These are phyloP conservation scores for Linum usitatissimum DNA, from an alignment of 345 rosid species.

Conservation along the genomic window DNA sequence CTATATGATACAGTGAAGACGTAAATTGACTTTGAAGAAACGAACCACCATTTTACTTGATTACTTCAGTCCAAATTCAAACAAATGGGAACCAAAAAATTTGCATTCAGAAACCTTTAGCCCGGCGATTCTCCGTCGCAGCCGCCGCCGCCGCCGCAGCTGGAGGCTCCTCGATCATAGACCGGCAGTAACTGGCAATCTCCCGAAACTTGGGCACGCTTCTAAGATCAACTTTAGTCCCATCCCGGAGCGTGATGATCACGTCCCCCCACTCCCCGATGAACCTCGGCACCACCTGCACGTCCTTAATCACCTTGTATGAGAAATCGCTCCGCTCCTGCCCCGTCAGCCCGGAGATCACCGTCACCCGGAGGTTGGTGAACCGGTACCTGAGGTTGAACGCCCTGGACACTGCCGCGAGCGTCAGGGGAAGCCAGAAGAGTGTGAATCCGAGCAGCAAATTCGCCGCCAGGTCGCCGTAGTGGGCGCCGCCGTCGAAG, in stretches of 20 bases:
- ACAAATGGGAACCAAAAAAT: too few relatives aligned
- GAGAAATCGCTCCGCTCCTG: conserved; percentile 86
- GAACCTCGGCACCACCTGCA: conserved; percentile 84
- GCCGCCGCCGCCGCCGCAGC: conserved; percentile 39
- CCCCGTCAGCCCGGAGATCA: conserved; percentile 75
- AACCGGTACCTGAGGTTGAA: conserved; percentile 79
- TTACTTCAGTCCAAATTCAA: too few relatives aligned
- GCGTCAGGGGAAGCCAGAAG: conserved; percentile 83
- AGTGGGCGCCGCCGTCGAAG: conserved; percentile 90
- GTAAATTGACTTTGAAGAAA: too few relatives aligned
- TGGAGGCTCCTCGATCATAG: conserved; percentile 48
- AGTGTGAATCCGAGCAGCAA: conserved; percentile 74
- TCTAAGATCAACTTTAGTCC: conserved; percentile 72
- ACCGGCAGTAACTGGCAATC: conserved; percentile 64
- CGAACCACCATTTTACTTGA: too few relatives aligned
- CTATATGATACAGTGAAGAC: too few relatives aligned
- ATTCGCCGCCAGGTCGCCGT: conserved; percentile 80
- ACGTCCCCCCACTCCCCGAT: conserved; percentile 95
- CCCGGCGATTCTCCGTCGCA: conserved; percentile 32
- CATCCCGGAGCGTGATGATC: conserved; percentile 63
- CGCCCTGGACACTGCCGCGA: conserved; percentile 80
- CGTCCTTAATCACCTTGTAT: conserved; percentile 76
- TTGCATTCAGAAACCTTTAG: conserved; percentile 35
- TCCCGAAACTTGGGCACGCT: conserved; percentile 90
- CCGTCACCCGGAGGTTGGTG: conserved; percentile 85